These are phyloP conservation scores for Skeletonema potamos DNA, from an alignment of 108 stramenopile genomes.

Conservation along the genomic window DNA sequence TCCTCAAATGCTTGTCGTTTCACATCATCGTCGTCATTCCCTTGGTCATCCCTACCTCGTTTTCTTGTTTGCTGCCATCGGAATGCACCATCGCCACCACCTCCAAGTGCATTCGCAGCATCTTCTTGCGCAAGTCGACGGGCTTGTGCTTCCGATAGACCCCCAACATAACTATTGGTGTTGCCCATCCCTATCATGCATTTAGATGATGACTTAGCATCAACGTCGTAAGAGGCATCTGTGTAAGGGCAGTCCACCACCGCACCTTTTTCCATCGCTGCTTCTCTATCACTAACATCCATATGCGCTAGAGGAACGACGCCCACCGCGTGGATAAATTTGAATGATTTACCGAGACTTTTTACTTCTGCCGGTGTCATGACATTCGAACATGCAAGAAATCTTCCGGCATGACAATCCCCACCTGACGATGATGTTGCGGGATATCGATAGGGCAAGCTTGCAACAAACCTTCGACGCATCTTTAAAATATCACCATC, in stretches of 20 bases:
- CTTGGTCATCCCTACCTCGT: constrained; percentile 32
- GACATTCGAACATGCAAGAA: constrained; percentile 69
- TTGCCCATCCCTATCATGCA: neutral
- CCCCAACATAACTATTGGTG: constrained; percentile 9
- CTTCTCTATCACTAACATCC: constrained; percentile 34
- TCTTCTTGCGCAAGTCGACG: constrained; percentile 56
- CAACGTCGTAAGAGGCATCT: constrained; percentile 41
- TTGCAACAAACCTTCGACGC: constrained; percentile 47
- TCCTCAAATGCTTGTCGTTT: constrained; percentile 45
- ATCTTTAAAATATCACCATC: neutral
- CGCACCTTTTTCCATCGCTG: constrained; percentile 28
- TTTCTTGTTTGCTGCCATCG: constrained; percentile 58
- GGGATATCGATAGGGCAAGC: constrained; percentile 53
- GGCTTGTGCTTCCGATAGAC: constrained; percentile 63
- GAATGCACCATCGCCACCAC: constrained; percentile 11
- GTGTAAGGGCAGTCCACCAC: constrained; percentile 70
- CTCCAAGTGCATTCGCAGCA: constrained; percentile 21
- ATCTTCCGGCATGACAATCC: constrained; percentile 62
- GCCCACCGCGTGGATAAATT: constrained; percentile 88
- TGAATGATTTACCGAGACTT: constrained; percentile 53
- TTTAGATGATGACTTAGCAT: neutral
- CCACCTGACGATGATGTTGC: constrained; percentile 26
- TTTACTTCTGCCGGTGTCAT: constrained; percentile 32
- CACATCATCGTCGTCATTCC: constrained; percentile 24
- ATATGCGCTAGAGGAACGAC: constrained; percentile 60